These are phyloP conservation scores for Desmodesmus armatus DNA, from an alignment of 139 green algal genomes.

Conservation along the genomic window DNA sequence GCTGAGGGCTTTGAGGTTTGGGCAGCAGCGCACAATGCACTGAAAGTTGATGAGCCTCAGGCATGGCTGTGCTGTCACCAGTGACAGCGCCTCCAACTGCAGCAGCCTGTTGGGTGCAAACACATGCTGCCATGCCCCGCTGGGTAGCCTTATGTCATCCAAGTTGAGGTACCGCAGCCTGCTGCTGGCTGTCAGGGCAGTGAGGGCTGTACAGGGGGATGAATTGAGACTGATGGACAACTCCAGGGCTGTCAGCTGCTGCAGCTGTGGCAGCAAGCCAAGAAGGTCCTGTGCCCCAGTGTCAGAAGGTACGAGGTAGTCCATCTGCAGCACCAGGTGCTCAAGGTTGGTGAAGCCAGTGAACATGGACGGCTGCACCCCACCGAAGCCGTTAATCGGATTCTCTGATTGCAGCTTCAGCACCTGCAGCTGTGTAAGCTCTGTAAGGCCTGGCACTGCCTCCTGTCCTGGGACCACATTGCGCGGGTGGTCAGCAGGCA, in stretches of 20 bases:
- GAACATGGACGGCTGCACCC: neutral
- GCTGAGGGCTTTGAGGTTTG: neutral
- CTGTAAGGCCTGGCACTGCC: neutral
- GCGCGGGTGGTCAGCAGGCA: no score
- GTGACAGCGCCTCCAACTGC: neutral
- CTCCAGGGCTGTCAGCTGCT: no score
- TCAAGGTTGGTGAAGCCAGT: neutral
- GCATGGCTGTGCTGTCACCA: no score
- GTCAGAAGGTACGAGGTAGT: neutral
- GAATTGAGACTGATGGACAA: neutral
- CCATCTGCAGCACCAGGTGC: neutral
- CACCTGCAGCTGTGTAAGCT: neutral
- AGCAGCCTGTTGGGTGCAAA: no score
- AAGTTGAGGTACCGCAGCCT: no score
- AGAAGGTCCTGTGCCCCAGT: neutral
- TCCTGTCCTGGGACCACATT: neutral
- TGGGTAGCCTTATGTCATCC: no score
- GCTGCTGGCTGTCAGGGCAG: no score
- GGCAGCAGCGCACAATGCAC: no score
- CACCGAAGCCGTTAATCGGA: neutral
- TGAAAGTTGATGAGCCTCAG: no score
- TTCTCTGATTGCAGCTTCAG: neutral
- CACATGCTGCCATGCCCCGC: no score
- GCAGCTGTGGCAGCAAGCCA: neutral
- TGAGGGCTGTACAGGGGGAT: neutral